Evolutionary conservation across 1,284 basidiomycete genomes (phyloP).

Genomic region (Ustilago tritici): DNA sequence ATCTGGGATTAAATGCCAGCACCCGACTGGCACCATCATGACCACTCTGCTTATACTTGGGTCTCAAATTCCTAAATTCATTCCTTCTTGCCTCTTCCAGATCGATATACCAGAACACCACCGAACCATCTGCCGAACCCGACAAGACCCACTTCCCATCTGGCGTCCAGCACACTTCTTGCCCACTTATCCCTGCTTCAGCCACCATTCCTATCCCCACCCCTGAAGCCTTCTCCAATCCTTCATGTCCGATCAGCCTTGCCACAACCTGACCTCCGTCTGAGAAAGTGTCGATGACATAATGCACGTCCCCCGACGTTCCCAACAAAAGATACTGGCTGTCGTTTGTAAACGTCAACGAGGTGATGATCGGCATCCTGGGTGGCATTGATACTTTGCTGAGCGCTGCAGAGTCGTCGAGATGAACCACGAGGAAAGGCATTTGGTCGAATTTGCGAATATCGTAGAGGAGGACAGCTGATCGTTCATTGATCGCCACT

Average conservation of each 20-base stretch:
- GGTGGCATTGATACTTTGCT: slow-evolving; percentile 72
- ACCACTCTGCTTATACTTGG: slow-evolving; percentile 43
- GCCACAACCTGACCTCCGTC: slow-evolving; percentile 35
- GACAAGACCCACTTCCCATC: slow-evolving; percentile 64
- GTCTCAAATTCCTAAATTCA: slow-evolving; percentile 32
- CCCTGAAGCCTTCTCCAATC: slow-evolving; percentile 55
- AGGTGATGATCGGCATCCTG: slow-evolving; percentile 89
- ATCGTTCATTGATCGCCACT: slow-evolving; percentile 80
- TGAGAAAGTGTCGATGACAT: slow-evolving; percentile 73
- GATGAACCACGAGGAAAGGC: slow-evolving; percentile 84
- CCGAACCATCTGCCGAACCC: slow-evolving; percentile 38
- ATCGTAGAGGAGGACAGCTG: slow-evolving; percentile 76
- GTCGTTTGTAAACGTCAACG: slow-evolving; percentile 84
- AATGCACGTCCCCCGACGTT: slow-evolving; percentile 91
- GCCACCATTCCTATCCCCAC: slow-evolving; percentile 56
- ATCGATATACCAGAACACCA: slow-evolving; percentile 55
- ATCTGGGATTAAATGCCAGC: slow-evolving; percentile 63
- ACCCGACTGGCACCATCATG: slow-evolving; percentile 56
- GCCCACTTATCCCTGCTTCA: slow-evolving; percentile 64
- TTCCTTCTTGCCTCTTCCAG: slow-evolving; percentile 35
- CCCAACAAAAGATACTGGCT: slow-evolving; percentile 91
- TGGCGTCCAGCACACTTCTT: slow-evolving; percentile 64
- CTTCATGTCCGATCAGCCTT: slow-evolving; percentile 59
- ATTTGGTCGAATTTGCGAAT: slow-evolving; percentile 85
- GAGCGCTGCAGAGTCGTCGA: slow-evolving; percentile 73